Base-by-base conservation (phyloP, 257 asterid species). In the Salvia splendens region DNA sequence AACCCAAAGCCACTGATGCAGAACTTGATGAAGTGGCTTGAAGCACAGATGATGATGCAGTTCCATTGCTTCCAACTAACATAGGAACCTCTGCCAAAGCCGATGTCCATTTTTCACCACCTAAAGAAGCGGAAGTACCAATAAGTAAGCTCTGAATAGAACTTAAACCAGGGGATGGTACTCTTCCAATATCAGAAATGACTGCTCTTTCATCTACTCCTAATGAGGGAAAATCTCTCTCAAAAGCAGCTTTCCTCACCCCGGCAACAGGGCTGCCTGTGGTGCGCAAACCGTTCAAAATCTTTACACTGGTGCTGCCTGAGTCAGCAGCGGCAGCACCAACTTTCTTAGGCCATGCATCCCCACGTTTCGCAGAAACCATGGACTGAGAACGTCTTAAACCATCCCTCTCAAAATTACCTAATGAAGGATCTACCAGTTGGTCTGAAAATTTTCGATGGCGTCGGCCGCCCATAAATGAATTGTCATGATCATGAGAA, bases 31-130 rank as follows among this genome's bases (percentile, higher is more conserved):
- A 54, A 78, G 72, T 52, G 57, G 72, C 49, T 69, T 64, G 87
- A 63, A 70, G 84, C 68, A 64, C 75, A 52, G 86, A 76, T n/a
- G 78, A 73, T 6, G 46, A 40, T 47, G 77, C 78, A 59, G 82
- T 48, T 53, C 82, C 87, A 58, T 78, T 71, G 61, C 75, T 80
- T 63, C 76, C 86, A 61, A 65, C 73, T 40, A 74, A 14, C 46
- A 78, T 65, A 28, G 87, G 89, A 59, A 80, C 89, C 80, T 87
- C 96, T 24, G 92, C 95, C 61, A 87, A 74, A 49, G 92, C 90
- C 0, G 96, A 91, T 33, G 89, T 84, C 94, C 95, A 91, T 76
- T 84, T 91, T 65, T 87, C 95, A 45, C 87, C 85, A 52, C 79
- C 85, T 40, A 76, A 70, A 61, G 79, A 64, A 69, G 84, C 69